These are phyloP conservation scores for Pichia scutulata DNA, from an alignment of 805 yeast species.

Conservation along the genomic window DNA sequence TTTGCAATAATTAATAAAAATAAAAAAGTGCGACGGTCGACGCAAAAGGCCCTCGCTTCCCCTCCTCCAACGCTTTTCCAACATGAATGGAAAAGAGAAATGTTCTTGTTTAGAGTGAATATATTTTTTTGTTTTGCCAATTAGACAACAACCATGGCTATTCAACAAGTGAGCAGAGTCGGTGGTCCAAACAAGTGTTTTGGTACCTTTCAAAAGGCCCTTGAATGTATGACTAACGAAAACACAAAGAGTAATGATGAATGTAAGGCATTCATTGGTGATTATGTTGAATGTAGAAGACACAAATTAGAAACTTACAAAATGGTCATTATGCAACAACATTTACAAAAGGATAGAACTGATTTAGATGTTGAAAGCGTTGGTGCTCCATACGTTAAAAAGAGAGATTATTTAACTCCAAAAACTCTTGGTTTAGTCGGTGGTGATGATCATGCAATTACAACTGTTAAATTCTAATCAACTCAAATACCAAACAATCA, in stretches of 20 bases:
- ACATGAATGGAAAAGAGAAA: neutral
- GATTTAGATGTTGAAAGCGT: constrained; percentile 24
- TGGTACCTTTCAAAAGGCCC: constrained; percentile 31
- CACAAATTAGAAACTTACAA: constrained; percentile 31
- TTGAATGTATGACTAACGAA: constrained; percentile 32
- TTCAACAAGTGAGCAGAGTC: constrained; percentile 28
- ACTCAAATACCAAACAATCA: neutral
- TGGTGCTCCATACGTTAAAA: constrained; percentile 34
- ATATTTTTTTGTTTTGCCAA: too few species aligned
- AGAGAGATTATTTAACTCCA: constrained; percentile 32
- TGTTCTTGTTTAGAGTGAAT: neutral
- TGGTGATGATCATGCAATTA: constrained; percentile 29
- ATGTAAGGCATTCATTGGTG: constrained; percentile 27
- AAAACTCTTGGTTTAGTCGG: constrained; percentile 31
- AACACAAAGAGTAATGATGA: constrained; percentile 25
- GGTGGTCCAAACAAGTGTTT: constrained; percentile 35
- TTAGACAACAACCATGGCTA: constrained; percentile 19
- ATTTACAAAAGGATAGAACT: constrained; percentile 22
- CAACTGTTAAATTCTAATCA: constrained; percentile 18
- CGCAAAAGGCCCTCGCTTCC: neutral
- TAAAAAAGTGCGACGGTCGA: neutral
- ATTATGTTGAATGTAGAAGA: constrained; percentile 32
- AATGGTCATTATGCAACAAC: constrained; percentile 28
- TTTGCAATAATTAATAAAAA: too few species aligned
- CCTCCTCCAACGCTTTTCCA: neutral